These are phyloP conservation scores for Aspergillus sp. DNA, from an alignment of 2,329 filamentous ascomycete genomes.

Conservation along the genomic window DNA sequence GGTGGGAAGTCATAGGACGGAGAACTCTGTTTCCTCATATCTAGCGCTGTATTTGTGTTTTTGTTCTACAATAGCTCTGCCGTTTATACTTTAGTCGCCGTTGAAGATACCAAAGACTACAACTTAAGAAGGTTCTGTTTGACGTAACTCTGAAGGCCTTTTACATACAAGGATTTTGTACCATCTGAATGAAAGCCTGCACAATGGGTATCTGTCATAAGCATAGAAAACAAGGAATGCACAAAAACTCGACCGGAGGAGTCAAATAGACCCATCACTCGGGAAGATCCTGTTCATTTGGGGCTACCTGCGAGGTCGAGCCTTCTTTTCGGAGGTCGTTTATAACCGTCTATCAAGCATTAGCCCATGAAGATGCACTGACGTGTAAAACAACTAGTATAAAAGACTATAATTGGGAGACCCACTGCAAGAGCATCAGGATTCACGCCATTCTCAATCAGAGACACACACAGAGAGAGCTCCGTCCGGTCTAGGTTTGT, in stretches of 20 bases:
- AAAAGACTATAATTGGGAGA: conserved; percentile 12
- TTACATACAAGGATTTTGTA: neutral
- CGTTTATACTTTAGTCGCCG: conserved; percentile 8
- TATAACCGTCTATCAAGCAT: conserved; percentile 40
- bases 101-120: conserved; percentile 24
- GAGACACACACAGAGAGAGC: conserved; percentile 88
- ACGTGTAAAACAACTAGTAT: neutral
- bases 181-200: neutral
- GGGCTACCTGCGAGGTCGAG: conserved; percentile 23
- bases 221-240: conserved; percentile 2
- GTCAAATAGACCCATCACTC: conserved; percentile 12
- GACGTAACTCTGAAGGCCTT: too few relatives aligned
- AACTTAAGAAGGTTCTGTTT: neutral
- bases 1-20: conserved; percentile 23
- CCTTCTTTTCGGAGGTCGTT: conserved; percentile 45
- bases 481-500: conserved; percentile 88
- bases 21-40: neutral
- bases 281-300: conserved; percentile 16
- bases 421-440: conserved; percentile 90
- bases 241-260: neutral
- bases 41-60: neutral
- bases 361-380: neutral
- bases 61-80: neutral
- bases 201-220: conserved; percentile 14
- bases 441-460: conserved; percentile 96